phyloP scores from a whole-genome alignment of 2,329 filamentous ascomycete species.

The Colletotrichum sp. region DNA sequence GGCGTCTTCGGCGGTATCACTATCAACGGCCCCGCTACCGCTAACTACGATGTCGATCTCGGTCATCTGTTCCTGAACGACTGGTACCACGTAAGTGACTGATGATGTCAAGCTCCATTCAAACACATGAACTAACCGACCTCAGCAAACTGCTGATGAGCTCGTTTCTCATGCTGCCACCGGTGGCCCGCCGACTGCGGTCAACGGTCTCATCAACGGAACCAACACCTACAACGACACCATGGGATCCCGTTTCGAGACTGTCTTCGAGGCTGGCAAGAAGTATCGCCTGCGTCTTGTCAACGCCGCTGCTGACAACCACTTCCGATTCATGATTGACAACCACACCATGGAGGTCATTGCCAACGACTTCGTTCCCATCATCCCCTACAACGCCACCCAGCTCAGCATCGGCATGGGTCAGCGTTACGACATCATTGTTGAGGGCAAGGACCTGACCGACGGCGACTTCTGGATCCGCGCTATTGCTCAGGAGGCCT shows the following conservation, averaged over 20 bases:
- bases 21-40: constrained; percentile 63
- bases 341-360: constrained; percentile 64
- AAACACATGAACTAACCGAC: rapidly evolving
- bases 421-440: constrained; percentile 26
- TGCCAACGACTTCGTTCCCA: constrained; percentile 61
- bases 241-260: constrained; percentile 37
- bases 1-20: constrained; percentile 66
- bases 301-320: constrained; percentile 48
- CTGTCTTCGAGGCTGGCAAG: constrained; percentile 44
- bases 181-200: constrained; percentile 38
- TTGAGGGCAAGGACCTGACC: constrained; percentile 17
- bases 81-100: constrained; percentile 50
- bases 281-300: constrained; percentile 54
- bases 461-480: constrained; percentile 28
- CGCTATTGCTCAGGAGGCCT: not conserved
- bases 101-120: rapidly evolving
- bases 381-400: constrained; percentile 57
- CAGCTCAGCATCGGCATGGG: constrained; percentile 57
- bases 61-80: constrained; percentile 64
- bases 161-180: constrained; percentile 32
- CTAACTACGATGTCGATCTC: constrained; percentile 68
- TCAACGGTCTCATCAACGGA: constrained; percentile 52
- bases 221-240: constrained; percentile 41
- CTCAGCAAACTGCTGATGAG: constrained; percentile 38
- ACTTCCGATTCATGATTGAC: constrained; percentile 58